Evolutionary conservation across 257 asterid species (phyloP).

Genomic region (Cruciata laevipes): DNA sequence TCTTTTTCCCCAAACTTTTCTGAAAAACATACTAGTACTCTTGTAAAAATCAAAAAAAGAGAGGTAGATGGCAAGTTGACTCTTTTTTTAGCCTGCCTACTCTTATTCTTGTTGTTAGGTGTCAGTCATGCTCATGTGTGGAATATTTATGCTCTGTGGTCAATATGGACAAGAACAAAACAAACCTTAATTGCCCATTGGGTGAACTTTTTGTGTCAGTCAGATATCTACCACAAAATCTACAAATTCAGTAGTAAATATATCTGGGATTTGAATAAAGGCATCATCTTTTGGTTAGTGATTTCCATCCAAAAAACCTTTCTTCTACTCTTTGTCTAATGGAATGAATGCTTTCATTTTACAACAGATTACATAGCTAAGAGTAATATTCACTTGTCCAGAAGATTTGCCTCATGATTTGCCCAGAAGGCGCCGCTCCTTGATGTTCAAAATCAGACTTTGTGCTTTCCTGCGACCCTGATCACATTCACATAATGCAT

Average conservation of each 20-base stretch:
- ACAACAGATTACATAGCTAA: no score
- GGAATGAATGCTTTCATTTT: no score
- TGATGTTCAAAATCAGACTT: slow-evolving; percentile 27
- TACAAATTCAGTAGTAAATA: no score
- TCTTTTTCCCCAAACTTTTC: neutral
- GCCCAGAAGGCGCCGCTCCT: no score
- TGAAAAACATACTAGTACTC: no score
- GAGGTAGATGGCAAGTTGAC: neutral
- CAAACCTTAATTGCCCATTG: neutral
- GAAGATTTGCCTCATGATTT: no score
- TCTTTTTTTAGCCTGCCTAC: neutral
- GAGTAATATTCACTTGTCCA: no score
- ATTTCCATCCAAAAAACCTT: neutral
- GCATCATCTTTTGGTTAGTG: neutral
- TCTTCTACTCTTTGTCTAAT: no score
- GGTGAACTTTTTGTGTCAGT: neutral
- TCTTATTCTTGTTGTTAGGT: neutral
- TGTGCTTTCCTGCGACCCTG: slow-evolving; percentile 53
- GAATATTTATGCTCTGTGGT: neutral
- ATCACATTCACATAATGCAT: neutral
- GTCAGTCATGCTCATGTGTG: neutral
- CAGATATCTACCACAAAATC: no score
- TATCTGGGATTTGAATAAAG: neutral
- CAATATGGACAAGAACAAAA: neutral
- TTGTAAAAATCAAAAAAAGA: no score